Evolutionary conservation across 1,284 basidiomycete genomes (phyloP).

Genomic region (Ganoderma multipileum): DNA sequence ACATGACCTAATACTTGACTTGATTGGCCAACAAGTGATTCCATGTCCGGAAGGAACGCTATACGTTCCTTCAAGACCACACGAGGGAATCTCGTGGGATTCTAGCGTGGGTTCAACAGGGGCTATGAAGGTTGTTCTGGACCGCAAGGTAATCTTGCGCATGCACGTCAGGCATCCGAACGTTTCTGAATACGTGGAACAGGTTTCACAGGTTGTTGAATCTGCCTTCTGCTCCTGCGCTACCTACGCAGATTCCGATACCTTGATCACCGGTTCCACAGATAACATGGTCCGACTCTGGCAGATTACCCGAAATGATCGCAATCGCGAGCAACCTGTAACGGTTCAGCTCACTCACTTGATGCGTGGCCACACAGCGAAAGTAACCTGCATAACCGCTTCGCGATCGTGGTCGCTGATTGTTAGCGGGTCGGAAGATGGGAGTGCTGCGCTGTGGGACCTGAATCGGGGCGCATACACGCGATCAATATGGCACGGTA

Average conservation of each 20-base stretch:
- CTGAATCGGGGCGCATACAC: conserved; percentile 84
- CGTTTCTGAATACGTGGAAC: background rate
- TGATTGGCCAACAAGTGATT: conserved; percentile 65
- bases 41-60: conserved; percentile 68
- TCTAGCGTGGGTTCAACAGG: conserved; percentile 46
- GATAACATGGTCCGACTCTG: conserved; percentile 84
- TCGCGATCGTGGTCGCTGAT: conserved; percentile 86
- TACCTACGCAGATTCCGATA: conserved; percentile 74
- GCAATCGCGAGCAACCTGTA: conserved; percentile 35
- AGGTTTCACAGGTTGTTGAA: conserved; percentile 82
- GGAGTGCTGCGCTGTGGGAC: conserved; percentile 91
- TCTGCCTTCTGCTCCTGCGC: conserved; percentile 77
- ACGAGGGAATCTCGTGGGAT: conserved; percentile 78
- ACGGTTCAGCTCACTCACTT: conserved; percentile 67
- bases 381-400: conserved; percentile 74
- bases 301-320: conserved; percentile 55
- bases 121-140: conserved; percentile 67
- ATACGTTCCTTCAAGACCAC: conserved; percentile 63
- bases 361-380: conserved; percentile 77
- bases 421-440: conserved; percentile 87
- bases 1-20: conserved; percentile 60
- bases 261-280: conserved; percentile 78
- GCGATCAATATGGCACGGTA: conserved; percentile 74
- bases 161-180: conserved; percentile 14
- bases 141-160: conserved; percentile 57